A percentile compares a stretch with the other conserved stretches of the same genome.
These are phyloP conservation scores for Steccherinum ochraceum DNA, from an alignment of 768 basidiomycete genomes.

Conservation along the genomic window DNA sequence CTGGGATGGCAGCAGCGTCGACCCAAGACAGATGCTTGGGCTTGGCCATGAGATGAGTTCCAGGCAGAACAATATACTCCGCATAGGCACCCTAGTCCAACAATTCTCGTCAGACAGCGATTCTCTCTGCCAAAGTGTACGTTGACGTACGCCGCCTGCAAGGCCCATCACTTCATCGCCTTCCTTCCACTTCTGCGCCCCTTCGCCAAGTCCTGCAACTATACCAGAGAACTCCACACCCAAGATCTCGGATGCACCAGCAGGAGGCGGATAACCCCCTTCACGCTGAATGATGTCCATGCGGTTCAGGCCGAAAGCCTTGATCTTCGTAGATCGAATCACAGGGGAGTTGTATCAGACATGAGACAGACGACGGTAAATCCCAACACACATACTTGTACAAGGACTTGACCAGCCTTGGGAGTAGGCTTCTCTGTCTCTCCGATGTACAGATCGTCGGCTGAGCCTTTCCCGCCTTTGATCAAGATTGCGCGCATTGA, in stretches of 20 bases:
- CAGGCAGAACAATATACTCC: conserved; percentile 67
- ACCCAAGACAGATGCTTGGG: conserved; percentile 71
- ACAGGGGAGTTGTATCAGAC: not conserved
- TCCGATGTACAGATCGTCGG: conserved; percentile 75
- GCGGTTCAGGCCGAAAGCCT: conserved; percentile 84
- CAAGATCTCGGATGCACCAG: conserved; percentile 67
- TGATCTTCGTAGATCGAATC: conserved; percentile 47
- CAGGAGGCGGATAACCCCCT: conserved; percentile 71
- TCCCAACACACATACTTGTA: conserved; percentile 48
- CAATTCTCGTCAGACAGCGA: not conserved
- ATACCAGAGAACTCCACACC: conserved; percentile 88
- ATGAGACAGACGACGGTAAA: not conserved
- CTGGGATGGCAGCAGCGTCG: conserved; percentile 84
- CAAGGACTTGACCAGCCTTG: conserved; percentile 57
- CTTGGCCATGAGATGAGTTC: conserved; percentile 67
- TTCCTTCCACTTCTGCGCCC: conserved; percentile 28
- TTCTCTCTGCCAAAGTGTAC: not conserved
- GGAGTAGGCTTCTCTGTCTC: conserved; percentile 59
- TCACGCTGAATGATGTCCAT: conserved; percentile 76
- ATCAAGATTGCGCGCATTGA: conserved; percentile 79
- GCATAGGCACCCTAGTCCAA: conserved; percentile 80
- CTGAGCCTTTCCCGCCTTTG: conserved; percentile 67
- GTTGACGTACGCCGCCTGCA: conserved; percentile 58
- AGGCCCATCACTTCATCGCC: conserved; percentile 90
- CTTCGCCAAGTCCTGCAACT: conserved; percentile 31